Evolutionary conservation across 805 yeast species (phyloP), one percentile per base, ranked within the genome.

Genomic region (Candida takata): DNA sequence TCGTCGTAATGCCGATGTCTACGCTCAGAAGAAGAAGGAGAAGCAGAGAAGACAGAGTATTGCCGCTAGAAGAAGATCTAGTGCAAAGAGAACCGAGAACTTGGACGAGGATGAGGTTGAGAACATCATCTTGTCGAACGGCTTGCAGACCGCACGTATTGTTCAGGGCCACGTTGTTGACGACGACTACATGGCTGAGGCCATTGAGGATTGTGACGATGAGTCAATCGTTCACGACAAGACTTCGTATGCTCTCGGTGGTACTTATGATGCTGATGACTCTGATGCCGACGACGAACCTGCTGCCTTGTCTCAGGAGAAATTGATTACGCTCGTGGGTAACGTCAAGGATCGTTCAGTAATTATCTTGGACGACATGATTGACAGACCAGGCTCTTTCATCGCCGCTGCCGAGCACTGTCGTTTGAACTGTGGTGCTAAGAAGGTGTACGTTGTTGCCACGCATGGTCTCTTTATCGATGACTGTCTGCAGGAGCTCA

Each of bases 321-420:
- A 86, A 61, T 73, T 90, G 53, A 92, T 92, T 56, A 92, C 98
- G 11, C 70, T 92, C 38, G 99, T 92, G 30, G 99, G 99, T 43
- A 94, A 90, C 57, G 98, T 92, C 34, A 78, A 84, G 47, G 82
- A 78, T 49, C 84, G 84, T 60, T 84, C 95, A 6, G 97, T 97
- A 14, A 84, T 92, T 47, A 84, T 92, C 41, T 70, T 92, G 40
- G 99, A 92, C 63, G 99, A 92, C 58, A 85, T 92, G 94, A 82
- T 92, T 51, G 98, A 92, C 58, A 86, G 92, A 57, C 96, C 96
- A 30, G 79, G 81, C 45, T 78, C 95, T 8, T 90, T 88, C 57
- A 83, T 92, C 45, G 90, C 97, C 21, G 98, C 98, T 29, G 98
- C 99, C 24, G 99, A 92, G 64, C 98, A 92, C 64, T 76, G 95